Base-by-base conservation (phyloP, 495 filamentous ascomycete genomes). In the Penicillium ucsense region DNA sequence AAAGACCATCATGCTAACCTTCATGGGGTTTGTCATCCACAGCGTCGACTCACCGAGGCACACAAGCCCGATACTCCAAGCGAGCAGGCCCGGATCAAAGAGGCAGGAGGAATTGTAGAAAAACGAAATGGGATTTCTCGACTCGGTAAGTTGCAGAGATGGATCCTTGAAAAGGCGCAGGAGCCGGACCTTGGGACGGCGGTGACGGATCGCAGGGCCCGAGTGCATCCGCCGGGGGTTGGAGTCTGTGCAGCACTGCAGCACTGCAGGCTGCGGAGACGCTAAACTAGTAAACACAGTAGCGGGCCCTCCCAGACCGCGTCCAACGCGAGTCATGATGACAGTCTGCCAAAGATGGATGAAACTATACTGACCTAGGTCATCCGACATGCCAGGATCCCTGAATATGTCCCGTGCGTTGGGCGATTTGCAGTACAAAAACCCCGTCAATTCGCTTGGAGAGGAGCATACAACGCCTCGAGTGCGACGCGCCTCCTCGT, bases 381-480 rank as follows among this genome's bases (percentile, higher is more conserved):
- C 12, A 32, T 32, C 32, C 30, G 35, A 27, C 4, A 12, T 27
- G 28, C 48, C 20, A 69, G 68, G 66, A 31, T 53, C 57, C 31
- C 46, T 72, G 27, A 70, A 72, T 41, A 70, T 72, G 63, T 68
- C 68, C 9, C 66, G 68, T n/a, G 66, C 66, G 6, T 28, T 70
- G n/a, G 68, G 68, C 3, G 68, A 72, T 47, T 51, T 72, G 32
- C 63, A 66, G 51, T 70, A 70, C 56, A 72, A 72, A 46, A 64
- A 62, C 31, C 68, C 66, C 34, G 55, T 72, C 30, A 68, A 67
- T 35, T 58, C 47, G 5, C 44, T 57, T 6, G 41, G 56, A 7
- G 42, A 49, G n/a, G 37, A 43, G 0, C 38, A n/a, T 31, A 27
- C 29, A 10, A 37, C 31, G 9, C 35, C 35, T 11, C 35, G 31